Base-by-base conservation (phyloP, 352 stramenopile genomes). In the Pythium periplocum region DNA sequence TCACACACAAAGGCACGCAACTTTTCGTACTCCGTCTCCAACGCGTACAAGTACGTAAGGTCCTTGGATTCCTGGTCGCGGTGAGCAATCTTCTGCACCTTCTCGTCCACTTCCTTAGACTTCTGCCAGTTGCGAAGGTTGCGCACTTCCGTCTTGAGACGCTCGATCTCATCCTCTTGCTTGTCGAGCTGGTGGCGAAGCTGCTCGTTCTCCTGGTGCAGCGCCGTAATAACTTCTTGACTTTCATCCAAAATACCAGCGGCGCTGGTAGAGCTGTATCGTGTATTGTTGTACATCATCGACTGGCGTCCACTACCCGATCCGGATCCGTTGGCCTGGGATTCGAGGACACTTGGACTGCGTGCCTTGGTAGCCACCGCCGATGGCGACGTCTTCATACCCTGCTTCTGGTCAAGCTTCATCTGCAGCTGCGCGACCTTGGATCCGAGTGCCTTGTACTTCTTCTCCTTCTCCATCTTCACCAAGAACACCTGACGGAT, bases 31-130 rank as follows among this genome's bases (percentile, higher is more conserved):
- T 95, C 82, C 1, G 72, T 65, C 57, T 95, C 84, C 43, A 95
- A 63, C 31, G 81, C 67, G 11, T 78, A 82, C 53, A 93, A 59
- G 53, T 93, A 93, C 45, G 84, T 88, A 59, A 93, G 43, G 35
- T 93, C 81, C 57, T 91, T 93, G 59, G 69, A 88, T 51, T 95
- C 84, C 45, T 95, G 84, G 63, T 91, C 83, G 26, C 82, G 82
- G 41, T 91, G 73, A 1, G 79, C 82, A 40, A 95, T 70, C 62
- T 95, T 93, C 59, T 93, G 84, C 38, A 95, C 84, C 36, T 93
- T 87, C 41, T 95, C 84, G 30, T 87, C 82, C 35, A 95, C 79
- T 57, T 93, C 82, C 60, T 93, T 93, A 2, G 78, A 89, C 56
- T 94, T 80, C 52, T 93, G 83, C 80, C 81, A 89, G 46, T 93